These are phyloP conservation scores for Lachancea nothofagi DNA, from an alignment of 805 yeast species.

Conservation along the genomic window DNA sequence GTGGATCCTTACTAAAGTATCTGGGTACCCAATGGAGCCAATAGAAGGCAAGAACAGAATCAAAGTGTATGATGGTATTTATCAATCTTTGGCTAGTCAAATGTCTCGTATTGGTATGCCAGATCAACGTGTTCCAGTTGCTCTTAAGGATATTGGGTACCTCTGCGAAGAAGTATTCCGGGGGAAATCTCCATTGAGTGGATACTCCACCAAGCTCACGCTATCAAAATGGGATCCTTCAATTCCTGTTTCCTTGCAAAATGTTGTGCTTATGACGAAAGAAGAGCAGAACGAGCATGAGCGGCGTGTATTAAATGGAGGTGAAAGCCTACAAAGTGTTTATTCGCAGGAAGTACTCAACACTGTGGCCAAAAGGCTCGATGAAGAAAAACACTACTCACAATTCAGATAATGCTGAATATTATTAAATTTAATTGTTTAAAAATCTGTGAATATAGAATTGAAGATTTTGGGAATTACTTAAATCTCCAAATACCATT, in stretches of 20 bases:
- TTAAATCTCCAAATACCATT: slow-evolving; percentile 60
- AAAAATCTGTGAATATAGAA: background rate
- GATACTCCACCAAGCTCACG: slow-evolving; percentile 72
- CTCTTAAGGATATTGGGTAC: slow-evolving; percentile 69
- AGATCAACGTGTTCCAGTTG: slow-evolving; percentile 72
- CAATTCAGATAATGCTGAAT: slow-evolving; percentile 37
- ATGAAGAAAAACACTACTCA: slow-evolving; percentile 71
- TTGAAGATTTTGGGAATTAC: background rate
- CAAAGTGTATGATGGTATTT: slow-evolving; percentile 77
- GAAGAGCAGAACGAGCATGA: slow-evolving; percentile 85
- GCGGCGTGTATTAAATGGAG: slow-evolving; percentile 61
- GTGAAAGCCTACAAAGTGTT: slow-evolving; percentile 55
- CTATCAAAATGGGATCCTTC: slow-evolving; percentile 80
- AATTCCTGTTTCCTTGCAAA: slow-evolving; percentile 60
- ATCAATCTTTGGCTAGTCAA: slow-evolving; percentile 83
- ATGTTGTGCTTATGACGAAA: slow-evolving; percentile 81
- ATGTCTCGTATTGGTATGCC: slow-evolving; percentile 67
- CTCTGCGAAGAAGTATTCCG: slow-evolving; percentile 87
- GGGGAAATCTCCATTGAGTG: slow-evolving; percentile 85
- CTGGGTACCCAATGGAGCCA: slow-evolving; percentile 89
- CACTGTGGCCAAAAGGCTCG: slow-evolving; percentile 55
- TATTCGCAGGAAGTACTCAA: slow-evolving; percentile 56
- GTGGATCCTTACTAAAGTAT: slow-evolving; percentile 65
- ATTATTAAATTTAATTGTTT: background rate
- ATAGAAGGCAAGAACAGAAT: slow-evolving; percentile 84